phyloP scores from a whole-genome alignment of 495 filamentous ascomycete species.

The Neurospora intermedia region DNA sequence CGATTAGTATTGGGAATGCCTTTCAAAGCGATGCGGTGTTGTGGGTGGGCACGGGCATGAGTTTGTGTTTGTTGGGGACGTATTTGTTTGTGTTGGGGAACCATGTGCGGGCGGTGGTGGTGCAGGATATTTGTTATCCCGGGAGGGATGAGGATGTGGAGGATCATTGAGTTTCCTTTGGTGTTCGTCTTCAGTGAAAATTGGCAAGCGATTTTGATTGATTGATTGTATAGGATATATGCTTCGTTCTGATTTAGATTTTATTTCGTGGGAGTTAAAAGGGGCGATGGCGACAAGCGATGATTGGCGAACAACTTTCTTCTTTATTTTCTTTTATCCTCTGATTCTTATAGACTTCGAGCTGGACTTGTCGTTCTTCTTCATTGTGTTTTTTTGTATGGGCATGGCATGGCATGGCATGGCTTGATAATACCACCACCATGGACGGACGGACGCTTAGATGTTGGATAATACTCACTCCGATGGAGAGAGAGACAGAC shows the following conservation, averaged over 20 bases:
- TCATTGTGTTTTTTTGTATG: background rate
- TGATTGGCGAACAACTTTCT: background rate
- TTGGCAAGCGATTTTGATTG: background rate
- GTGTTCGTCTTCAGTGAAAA: too few species aligned
- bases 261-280: background rate
- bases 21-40: slow-evolving; percentile 32
- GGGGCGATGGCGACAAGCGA: background rate
- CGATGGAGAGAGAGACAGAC: background rate
- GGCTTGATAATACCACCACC: background rate
- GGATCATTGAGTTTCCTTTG: too few species aligned
- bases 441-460: background rate
- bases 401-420: too few species aligned
- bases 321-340: too few species aligned
- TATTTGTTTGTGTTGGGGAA: slow-evolving; percentile 47
- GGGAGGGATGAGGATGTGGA: slow-evolving; percentile 52
- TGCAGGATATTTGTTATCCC: slow-evolving; percentile 48
- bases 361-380: background rate
- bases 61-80: slow-evolving; percentile 41
- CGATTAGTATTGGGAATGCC: slow-evolving; percentile 36
- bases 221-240: too few species aligned
- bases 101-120: slow-evolving; percentile 43
- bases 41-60: slow-evolving; percentile 41
- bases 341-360: background rate
- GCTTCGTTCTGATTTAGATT: too few species aligned
- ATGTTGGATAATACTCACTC: background rate